A percentile compares a stretch with the other conserved stretches of the same genome.
Conservation (phyloP, 495 filamentous ascomycete genomes). For the Immersiella caudata region DNA sequence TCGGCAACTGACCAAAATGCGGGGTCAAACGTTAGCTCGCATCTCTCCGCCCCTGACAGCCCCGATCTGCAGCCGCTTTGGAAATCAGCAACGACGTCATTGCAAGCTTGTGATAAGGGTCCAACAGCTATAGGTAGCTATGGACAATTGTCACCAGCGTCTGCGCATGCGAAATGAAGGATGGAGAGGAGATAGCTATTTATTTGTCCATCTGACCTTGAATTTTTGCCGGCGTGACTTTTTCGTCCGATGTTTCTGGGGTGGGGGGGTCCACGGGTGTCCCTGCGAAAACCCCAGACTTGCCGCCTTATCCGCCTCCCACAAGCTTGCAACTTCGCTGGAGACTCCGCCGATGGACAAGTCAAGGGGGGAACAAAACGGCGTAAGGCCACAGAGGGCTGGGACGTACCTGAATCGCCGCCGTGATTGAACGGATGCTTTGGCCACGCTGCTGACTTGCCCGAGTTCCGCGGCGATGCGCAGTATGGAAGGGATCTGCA, state of each 20-base stretch:
- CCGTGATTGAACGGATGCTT: slow-evolving; percentile 12
- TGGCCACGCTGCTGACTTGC: slow-evolving; percentile 15
- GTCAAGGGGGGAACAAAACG: slow-evolving; percentile 2
- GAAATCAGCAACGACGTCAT: slow-evolving; percentile 11
- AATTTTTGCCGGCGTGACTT: neutral
- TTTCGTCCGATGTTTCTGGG: neutral
- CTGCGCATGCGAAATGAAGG: neutral
- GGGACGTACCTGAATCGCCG: neutral
- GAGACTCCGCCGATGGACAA: neutral
- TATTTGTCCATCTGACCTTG: neutral
- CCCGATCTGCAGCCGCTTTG: slow-evolving; percentile 14
- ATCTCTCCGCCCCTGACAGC: slow-evolving; percentile 5
- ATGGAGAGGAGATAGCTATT: neutral
- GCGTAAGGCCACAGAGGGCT: neutral
- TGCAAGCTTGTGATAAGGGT: slow-evolving; percentile 13
- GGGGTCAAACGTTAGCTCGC: neutral
- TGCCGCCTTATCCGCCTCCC: neutral
- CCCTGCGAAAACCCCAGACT: neutral
- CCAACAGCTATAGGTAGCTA: neutral
- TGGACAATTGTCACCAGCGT: neutral
- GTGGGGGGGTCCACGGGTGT: neutral
- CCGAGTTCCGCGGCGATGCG: slow-evolving; percentile 25
- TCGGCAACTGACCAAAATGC: neutral
- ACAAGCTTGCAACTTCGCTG: neutral
- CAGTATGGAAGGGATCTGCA: slow-evolving; percentile 13